Conservation (phyloP, 2,329 filamentous ascomycete genomes). For the Scopulariopsis brevicaulis region DNA sequence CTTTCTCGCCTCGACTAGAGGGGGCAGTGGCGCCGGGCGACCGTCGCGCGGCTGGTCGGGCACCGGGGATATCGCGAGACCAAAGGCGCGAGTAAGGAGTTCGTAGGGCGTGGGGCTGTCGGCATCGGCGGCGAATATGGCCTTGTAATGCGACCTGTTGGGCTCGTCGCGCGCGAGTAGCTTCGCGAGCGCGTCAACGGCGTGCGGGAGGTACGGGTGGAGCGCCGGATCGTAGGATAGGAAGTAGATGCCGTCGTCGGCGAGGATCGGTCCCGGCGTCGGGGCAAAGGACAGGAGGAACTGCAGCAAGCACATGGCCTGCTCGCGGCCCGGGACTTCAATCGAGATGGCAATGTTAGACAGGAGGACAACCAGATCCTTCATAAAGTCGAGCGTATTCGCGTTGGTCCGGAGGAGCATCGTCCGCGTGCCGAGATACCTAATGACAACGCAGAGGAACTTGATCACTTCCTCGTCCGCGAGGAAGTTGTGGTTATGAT, state of each 20-base stretch:
- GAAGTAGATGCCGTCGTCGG: conserved; percentile 57
- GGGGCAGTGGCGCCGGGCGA: conserved; percentile 47
- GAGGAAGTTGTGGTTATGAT: conserved; percentile 60
- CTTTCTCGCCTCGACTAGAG: conserved; percentile 71
- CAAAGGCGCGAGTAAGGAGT: conserved; percentile 78
- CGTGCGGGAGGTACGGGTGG: conserved; percentile 81
- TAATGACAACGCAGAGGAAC: conserved; percentile 72
- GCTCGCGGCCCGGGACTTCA: conserved; percentile 74
- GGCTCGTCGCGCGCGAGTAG: conserved; percentile 87
- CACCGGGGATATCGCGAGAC: conserved; percentile 71
- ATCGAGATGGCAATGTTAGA: conserved; percentile 79
- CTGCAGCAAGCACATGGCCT: conserved; percentile 75
- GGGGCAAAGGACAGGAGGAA: conserved; percentile 89
- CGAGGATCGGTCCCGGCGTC: conserved; percentile 51
- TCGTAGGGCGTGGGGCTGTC: conserved; percentile 56
- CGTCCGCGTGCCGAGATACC: conserved; percentile 79
- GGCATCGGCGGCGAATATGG: conserved; percentile 67
- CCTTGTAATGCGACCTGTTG: conserved; percentile 74
- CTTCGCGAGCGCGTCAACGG: conserved; percentile 84
- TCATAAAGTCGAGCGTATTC: conserved; percentile 95
- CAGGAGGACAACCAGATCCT: conserved; percentile 79
- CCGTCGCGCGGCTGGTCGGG: conserved; percentile 51
- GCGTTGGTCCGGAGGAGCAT: conserved; percentile 71
- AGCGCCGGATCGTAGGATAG: conserved; percentile 67
- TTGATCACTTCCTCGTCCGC: conserved; percentile 70